A percentile compares a stretch with the other conserved stretches of the same genome.
phyloP scores from a whole-genome alignment of 768 basidiomycete species.

The Tylopilus vinaceipallidus region DNA sequence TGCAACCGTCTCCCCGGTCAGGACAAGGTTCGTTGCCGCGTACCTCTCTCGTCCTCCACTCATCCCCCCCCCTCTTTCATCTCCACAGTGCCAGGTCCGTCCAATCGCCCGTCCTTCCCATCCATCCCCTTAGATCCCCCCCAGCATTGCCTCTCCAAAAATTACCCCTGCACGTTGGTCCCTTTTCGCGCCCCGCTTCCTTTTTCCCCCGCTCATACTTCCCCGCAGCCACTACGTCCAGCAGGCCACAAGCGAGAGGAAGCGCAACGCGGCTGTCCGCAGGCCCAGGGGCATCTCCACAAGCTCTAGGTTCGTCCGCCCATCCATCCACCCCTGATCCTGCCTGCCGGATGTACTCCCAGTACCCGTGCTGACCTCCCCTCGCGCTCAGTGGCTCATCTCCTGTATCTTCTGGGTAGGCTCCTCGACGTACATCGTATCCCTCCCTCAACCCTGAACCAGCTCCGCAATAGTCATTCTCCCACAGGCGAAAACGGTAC shows the following conservation, averaged over 20 bases:
- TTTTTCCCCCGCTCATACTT: slow-evolving; percentile 20
- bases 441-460: slow-evolving; percentile 24
- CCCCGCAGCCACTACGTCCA: slow-evolving; percentile 68
- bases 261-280: slow-evolving; percentile 58
- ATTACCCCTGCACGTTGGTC: slow-evolving; percentile 88
- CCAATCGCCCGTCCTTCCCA: slow-evolving; percentile 14
- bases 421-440: slow-evolving; percentile 33
- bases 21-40: slow-evolving; percentile 59
- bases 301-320: slow-evolving; percentile 42
- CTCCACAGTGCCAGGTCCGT: slow-evolving; percentile 63
- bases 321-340: slow-evolving; percentile 9
- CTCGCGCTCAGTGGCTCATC: slow-evolving; percentile 20
- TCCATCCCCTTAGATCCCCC: slow-evolving; percentile 10
- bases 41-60: slow-evolving; percentile 5
- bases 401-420: slow-evolving; percentile 38
- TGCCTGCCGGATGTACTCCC: slow-evolving; percentile 22
- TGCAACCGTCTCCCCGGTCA: slow-evolving; percentile 81
- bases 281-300: slow-evolving; percentile 65
- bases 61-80: slow-evolving; percentile 19
- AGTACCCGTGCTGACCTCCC: slow-evolving; percentile 29
- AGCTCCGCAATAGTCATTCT: slow-evolving; percentile 29
- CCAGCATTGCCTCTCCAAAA: slow-evolving; percentile 84
- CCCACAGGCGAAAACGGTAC: slow-evolving; percentile 25
- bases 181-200: slow-evolving; percentile 14
- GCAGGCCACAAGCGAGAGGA: slow-evolving; percentile 83